These are phyloP conservation scores for Kodamaea anthophila DNA, from an alignment of 1,139 yeast species.

Conservation along the genomic window DNA sequence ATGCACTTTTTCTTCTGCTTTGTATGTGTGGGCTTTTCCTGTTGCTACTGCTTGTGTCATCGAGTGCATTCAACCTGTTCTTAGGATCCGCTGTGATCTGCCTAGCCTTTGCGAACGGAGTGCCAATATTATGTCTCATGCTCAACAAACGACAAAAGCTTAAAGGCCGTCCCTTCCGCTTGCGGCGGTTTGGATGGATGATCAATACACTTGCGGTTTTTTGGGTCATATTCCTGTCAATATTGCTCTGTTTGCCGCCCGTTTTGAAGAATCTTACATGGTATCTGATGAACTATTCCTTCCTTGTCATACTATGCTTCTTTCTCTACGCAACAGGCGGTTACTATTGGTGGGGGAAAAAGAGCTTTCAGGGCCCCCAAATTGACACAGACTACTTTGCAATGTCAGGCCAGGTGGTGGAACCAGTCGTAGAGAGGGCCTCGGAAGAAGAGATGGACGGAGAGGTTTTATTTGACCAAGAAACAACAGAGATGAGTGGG, in stretches of 20 bases:
- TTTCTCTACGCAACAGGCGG: conserved; percentile 43
- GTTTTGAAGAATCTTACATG: conserved; percentile 55
- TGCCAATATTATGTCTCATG: conserved; percentile 63
- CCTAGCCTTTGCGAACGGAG: conserved; percentile 68
- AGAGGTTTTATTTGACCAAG: not conserved
- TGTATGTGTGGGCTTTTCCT: conserved; percentile 57
- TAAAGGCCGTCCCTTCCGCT: conserved; percentile 65
- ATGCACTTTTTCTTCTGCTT: conserved; percentile 69
- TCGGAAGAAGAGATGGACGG: too few species aligned
- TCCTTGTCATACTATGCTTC: conserved; percentile 51
- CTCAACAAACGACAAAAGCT: conserved; percentile 57
- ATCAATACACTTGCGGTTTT: conserved; percentile 54
- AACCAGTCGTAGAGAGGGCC: too few species aligned
- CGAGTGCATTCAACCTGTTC: conserved; percentile 77
- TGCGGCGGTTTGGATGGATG: conserved; percentile 60
- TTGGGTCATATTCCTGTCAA: conserved; percentile 56
- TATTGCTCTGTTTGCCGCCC: conserved; percentile 70
- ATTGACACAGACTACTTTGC: conserved; percentile 48
- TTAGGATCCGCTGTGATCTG: conserved; percentile 83
- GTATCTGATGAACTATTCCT: conserved; percentile 68
- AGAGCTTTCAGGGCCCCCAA: conserved; percentile 59
- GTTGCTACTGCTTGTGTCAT: conserved; percentile 58
- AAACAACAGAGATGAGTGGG: conserved; percentile 9
- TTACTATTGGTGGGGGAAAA: conserved; percentile 55
- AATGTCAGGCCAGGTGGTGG: too few species aligned